Evolutionary conservation across 495 filamentous ascomycete species (phyloP).

Genomic region (Terfezia boudieri): DNA sequence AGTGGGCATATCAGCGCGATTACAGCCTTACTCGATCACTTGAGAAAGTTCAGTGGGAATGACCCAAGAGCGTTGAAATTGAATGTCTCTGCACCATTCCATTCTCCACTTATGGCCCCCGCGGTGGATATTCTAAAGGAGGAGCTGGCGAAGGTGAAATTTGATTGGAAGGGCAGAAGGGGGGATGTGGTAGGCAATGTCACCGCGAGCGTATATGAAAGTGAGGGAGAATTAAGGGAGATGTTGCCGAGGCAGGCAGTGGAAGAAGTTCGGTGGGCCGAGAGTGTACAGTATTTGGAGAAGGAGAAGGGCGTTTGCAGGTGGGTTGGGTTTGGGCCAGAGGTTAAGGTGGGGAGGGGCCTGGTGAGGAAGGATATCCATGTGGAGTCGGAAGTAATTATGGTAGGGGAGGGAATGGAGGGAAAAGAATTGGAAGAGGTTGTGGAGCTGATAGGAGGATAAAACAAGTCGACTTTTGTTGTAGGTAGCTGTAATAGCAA

Average conservation of each 20-base stretch:
- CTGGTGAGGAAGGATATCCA: conserved; percentile 89
- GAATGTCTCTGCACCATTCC: conserved; percentile 80
- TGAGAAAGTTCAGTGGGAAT: conserved; percentile 80
- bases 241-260: conserved; percentile 55
- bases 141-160: conserved; percentile 29
- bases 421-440: conserved; percentile 62
- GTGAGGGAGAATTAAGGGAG: conserved; percentile 47
- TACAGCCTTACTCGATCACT: conserved; percentile 61
- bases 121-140: conserved; percentile 48
- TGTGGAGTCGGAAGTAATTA: conserved; percentile 60
- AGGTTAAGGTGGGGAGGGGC: conserved; percentile 70
- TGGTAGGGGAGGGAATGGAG: conserved; percentile 65
- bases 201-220: conserved; percentile 51
- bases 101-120: conserved; percentile 78
- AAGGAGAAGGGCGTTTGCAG: conserved; percentile 60
- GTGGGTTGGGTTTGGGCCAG: conserved; percentile 88
- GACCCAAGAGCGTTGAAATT: conserved; percentile 74
- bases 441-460: conserved; percentile 15
- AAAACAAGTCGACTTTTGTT: no score
- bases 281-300: conserved; percentile 73
- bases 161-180: conserved; percentile 40
- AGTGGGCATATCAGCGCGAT: conserved; percentile 73
- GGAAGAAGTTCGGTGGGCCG: conserved; percentile 86
- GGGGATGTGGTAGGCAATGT: conserved; percentile 73
- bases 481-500: no score